A percentile compares a stretch with the other conserved stretches of the same genome.
phyloP scores from a whole-genome alignment of 371 early-diverging fungal genomes.

The Mucor piriformis region DNA sequence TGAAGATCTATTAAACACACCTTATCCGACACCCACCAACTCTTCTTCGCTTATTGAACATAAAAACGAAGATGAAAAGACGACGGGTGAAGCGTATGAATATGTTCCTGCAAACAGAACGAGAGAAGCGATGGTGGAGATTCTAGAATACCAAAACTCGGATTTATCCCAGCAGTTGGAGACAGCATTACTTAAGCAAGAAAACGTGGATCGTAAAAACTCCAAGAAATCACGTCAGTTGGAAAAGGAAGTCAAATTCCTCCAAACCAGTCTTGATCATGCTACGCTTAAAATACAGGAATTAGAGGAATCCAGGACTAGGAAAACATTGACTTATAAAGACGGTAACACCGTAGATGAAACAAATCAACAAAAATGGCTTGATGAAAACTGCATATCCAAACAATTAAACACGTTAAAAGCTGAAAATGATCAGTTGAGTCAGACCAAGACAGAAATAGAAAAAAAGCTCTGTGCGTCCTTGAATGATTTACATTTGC shows the following conservation, averaged over 20 bases:
- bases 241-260: slow-evolving; percentile 21
- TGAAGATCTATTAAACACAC: slow-evolving; percentile 40
- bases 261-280: slow-evolving; percentile 25
- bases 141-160: slow-evolving; percentile 26
- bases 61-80: background rate
- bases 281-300: slow-evolving; percentile 30
- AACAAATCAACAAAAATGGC: background rate
- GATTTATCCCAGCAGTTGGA: slow-evolving; percentile 26
- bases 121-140: slow-evolving; percentile 29
- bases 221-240: slow-evolving; percentile 19
- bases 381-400: background rate
- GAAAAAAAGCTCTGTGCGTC: slow-evolving; percentile 28
- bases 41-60: slow-evolving; percentile 13
- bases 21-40: slow-evolving; percentile 19
- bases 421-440: slow-evolving; percentile 39
- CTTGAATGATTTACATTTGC: slow-evolving; percentile 23
- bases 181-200: slow-evolving; percentile 8
- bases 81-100: no score
- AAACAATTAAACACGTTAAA: slow-evolving; percentile 10
- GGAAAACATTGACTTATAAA: slow-evolving; percentile 15
- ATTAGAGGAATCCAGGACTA: slow-evolving; percentile 10
- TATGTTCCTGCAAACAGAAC: slow-evolving; percentile 21
- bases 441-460: slow-evolving; percentile 32
- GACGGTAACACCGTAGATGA: slow-evolving; percentile 5
- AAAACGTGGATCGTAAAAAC: slow-evolving; percentile 14